Conservation (phyloP, 352 stramenopile genomes). For the Pythium utonaiense region DNA sequence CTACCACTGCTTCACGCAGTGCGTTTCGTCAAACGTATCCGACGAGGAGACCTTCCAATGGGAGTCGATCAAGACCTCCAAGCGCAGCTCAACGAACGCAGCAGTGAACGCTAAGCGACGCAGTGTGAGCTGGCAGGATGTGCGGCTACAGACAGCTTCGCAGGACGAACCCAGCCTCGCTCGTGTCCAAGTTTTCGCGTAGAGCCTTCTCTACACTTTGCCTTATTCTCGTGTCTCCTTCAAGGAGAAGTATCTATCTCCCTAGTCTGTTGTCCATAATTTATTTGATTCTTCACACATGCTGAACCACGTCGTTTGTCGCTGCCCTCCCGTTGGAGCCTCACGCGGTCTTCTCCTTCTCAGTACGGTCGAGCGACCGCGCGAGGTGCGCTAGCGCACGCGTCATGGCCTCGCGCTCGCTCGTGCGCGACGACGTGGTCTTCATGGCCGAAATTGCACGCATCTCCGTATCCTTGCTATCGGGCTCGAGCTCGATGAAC, state of each 20-base stretch:
- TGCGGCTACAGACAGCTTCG: slow-evolving; percentile 9
- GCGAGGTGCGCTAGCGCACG: slow-evolving; percentile 71
- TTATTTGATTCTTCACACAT: slow-evolving; percentile 1
- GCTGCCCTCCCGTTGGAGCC: background rate
- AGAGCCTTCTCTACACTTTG: background rate
- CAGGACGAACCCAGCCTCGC: background rate
- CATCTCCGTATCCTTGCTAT: slow-evolving; percentile 90
- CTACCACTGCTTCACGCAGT: slow-evolving; percentile 56
- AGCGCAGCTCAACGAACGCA: background rate
- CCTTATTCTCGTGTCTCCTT: background rate
- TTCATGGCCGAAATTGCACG: slow-evolving; percentile 78
- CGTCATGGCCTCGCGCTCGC: slow-evolving; percentile 83
- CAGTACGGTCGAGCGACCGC: slow-evolving; percentile 58
- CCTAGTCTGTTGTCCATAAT: background rate
- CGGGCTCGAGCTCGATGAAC: slow-evolving; percentile 97
- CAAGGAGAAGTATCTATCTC: background rate
- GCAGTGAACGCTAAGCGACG: slow-evolving; percentile 19
- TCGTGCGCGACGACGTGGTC: slow-evolving; percentile 75
- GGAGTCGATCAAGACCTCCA: slow-evolving; percentile 1
- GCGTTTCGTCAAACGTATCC: background rate
- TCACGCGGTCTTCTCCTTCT: slow-evolving; percentile 4
- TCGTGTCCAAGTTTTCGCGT: slow-evolving; percentile 20
- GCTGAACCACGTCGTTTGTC: background rate
- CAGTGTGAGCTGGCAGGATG: slow-evolving; percentile 30
- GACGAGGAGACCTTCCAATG: slow-evolving; percentile 11